Percentiles rank a stretch among this genome's conserved stretches.
Conservation (phyloP, 305 asterid genomes). For the Petunia hybrid region DNA sequence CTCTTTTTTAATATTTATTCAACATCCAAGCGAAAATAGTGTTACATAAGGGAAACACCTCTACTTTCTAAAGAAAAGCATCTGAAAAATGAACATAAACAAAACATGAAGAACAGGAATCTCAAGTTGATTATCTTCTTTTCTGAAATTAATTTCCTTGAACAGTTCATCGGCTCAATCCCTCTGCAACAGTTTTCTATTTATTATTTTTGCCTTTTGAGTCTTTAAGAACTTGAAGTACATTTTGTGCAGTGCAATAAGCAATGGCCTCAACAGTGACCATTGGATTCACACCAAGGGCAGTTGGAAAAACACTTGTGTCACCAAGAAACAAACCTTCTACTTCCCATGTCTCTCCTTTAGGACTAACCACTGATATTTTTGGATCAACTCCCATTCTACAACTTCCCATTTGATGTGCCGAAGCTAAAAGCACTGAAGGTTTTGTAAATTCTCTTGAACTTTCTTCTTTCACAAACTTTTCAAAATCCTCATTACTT, state of each 20-base stretch:
- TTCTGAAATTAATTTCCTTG: no score
- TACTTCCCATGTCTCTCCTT: no score
- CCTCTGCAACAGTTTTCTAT: constrained; percentile 91
- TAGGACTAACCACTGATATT: no score
- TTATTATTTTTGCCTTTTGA: constrained; percentile 13
- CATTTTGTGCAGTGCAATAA: constrained; percentile 71
- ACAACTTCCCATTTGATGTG: constrained; percentile 91
- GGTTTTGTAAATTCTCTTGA: constrained; percentile 48
- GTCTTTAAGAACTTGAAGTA: constrained; percentile 50
- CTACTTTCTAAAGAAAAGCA: no score
- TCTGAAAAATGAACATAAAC: no score
- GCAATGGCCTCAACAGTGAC: constrained; percentile 44
- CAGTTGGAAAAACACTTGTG: constrained; percentile 77
- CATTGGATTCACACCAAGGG: constrained; percentile 79
- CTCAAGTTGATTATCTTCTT: no score
- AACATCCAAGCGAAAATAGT: no score
- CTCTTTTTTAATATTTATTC: no score
- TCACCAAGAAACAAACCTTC: constrained; percentile 55
- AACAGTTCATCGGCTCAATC: constrained; percentile 31
- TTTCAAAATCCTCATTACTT: no score
- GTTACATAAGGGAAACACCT: no score
- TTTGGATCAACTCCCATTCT: constrained; percentile 66
- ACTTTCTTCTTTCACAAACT: no score
- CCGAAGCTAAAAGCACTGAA: constrained; percentile 60
- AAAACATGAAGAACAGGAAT: no score